These are phyloP conservation scores for Platanthera zijinensis DNA, from an alignment of 106 monocot genomes.

Conservation along the genomic window DNA sequence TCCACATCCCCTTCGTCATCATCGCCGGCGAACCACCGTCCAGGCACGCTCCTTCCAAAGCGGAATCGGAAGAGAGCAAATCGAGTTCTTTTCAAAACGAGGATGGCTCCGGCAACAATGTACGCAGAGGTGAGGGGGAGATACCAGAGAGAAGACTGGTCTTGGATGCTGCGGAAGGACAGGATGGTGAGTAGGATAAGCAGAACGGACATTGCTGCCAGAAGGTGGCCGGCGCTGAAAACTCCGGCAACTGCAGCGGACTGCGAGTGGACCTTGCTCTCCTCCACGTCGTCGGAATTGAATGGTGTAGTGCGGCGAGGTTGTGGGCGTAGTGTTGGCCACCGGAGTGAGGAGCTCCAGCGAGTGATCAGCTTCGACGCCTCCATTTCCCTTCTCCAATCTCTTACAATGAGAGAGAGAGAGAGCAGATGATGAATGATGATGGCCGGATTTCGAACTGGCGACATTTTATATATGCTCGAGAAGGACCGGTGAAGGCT, in stretches of 20 bases:
- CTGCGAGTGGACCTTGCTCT: not conserved
- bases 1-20: slow-evolving; percentile 15
- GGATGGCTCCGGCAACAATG: slow-evolving; percentile 4
- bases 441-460: no score
- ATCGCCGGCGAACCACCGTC: slow-evolving; percentile 60
- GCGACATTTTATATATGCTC: no score
- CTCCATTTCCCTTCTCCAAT: no score
- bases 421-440: no score
- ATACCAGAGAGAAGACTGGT: slow-evolving; percentile 10
- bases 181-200: slow-evolving; percentile 1
- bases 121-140: slow-evolving; percentile 16
- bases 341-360: slow-evolving; percentile 41
- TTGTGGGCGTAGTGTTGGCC: slow-evolving; percentile 53
- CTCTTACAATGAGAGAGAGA: no score
- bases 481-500: no score
- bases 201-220: not conserved
- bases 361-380: slow-evolving; percentile 10
- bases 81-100: not conserved
- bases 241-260: not conserved
- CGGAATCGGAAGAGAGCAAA: not conserved
- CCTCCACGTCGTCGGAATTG: not conserved
- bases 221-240: not conserved
- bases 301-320: slow-evolving; percentile 20
- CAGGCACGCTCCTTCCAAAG: slow-evolving; percentile 9
- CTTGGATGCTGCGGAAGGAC: slow-evolving; percentile 6